phyloP scores from a whole-genome alignment of 306 rosid genomes.

The Malus asiatica region DNA sequence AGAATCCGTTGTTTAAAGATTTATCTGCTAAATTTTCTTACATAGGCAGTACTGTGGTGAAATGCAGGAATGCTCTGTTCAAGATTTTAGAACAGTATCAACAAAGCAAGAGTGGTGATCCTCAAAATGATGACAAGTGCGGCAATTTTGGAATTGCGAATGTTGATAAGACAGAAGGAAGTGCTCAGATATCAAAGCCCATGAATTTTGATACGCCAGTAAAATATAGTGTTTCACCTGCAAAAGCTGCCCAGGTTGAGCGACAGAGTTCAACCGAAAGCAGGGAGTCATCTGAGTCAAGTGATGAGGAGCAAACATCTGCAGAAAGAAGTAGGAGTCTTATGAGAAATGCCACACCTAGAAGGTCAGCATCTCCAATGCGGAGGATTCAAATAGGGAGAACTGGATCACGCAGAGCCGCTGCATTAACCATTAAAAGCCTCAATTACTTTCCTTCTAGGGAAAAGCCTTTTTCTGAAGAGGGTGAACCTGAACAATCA shows the following conservation, averaged over 20 bases:
- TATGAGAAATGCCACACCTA: conserved; percentile 57
- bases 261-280: conserved; percentile 65
- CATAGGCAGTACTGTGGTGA: not conserved
- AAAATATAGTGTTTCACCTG: conserved; percentile 87
- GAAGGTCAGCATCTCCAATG: conserved; percentile 98
- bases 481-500: conserved; percentile 49
- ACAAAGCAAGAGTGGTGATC: conserved; percentile 25
- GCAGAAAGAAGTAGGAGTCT: conserved; percentile 85
- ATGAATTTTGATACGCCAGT: conserved; percentile 39
- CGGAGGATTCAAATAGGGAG: conserved; percentile 86
- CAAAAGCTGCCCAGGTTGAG: conserved; percentile 83
- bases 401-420: conserved; percentile 79
- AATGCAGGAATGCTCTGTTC: conserved; percentile 53
- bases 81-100: conserved; percentile 45
- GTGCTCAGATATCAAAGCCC: conserved; percentile 36
- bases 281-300: conserved; percentile 61
- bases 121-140: conserved; percentile 30
- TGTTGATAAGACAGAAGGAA: conserved; percentile 21
- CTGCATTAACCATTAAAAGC: conserved; percentile 88
- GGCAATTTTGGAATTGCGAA: conserved; percentile 23
- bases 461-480: conserved; percentile 54
- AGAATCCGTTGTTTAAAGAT: not conserved
- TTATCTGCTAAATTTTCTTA: conserved; percentile 9
- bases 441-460: conserved; percentile 59
- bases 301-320: conserved; percentile 57